Conservation (phyloP, 108 stramenopile genomes). For the Pseudonitzschia multiseries region DNA sequence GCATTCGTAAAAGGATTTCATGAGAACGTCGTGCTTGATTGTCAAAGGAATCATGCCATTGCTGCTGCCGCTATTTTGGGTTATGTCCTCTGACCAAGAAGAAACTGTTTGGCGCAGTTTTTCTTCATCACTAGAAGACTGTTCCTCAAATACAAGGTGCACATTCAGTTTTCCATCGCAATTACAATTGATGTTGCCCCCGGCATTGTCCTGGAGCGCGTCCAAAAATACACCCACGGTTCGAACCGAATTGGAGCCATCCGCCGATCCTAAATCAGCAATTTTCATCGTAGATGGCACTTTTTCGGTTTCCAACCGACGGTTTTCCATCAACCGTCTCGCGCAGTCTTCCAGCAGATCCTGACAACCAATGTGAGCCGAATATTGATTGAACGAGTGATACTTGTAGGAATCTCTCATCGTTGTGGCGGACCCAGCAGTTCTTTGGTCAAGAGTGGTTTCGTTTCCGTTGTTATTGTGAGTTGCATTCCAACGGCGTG, state of each 20-base stretch:
- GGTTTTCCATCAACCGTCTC: not conserved
- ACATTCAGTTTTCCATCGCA: conserved; percentile 8
- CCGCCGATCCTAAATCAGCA: conserved; percentile 40
- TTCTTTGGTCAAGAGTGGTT: too few relatives aligned
- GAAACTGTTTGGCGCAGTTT: conserved; percentile 21
- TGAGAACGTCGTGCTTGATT: conserved; percentile 11
- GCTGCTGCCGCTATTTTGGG: not conserved
- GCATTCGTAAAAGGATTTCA: conserved; percentile 38
- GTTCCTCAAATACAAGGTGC: conserved; percentile 38
- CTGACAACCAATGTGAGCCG: conserved; percentile 5
- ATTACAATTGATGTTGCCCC: not conserved
- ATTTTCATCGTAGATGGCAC: not conserved
- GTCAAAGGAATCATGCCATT: conserved; percentile 11
- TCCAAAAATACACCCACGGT: conserved; percentile 27
- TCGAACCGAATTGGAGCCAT: conserved; percentile 37
- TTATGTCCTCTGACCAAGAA: not conserved
- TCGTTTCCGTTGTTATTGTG: too few relatives aligned
- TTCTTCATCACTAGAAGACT: conserved; percentile 26
- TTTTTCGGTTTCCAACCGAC: not conserved
- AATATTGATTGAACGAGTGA: conserved; percentile 3
- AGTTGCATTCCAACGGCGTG: too few relatives aligned
- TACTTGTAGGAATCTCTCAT: conserved; percentile 16
- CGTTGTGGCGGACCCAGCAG: too few relatives aligned
- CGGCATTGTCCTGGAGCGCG: conserved; percentile 3
- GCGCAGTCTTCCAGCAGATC: not conserved